Evolutionary conservation across 352 stramenopile species (phyloP).

Genomic region (Phytophthora palmivora): DNA sequence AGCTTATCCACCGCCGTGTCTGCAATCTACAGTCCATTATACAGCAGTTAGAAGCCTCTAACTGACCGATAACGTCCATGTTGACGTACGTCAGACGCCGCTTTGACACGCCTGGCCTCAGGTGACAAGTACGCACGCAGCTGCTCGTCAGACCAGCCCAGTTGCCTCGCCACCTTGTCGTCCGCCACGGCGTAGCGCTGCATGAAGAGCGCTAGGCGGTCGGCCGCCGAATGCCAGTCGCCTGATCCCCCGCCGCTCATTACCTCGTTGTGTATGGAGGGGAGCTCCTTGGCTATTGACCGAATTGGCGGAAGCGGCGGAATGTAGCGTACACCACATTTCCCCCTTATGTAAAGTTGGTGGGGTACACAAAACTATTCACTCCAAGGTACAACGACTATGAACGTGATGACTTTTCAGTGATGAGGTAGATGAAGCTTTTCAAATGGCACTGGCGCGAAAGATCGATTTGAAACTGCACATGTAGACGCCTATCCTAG

Average conservation of each 20-base stretch:
- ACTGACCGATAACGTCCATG: not conserved
- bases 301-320: slow-evolving; percentile 29
- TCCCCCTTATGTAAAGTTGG: slow-evolving; percentile 11
- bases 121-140: slow-evolving; percentile 62
- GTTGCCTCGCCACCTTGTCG: slow-evolving; percentile 54
- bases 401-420: slow-evolving; percentile 12
- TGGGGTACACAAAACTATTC: slow-evolving; percentile 17
- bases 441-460: slow-evolving; percentile 10
- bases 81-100: slow-evolving; percentile 42
- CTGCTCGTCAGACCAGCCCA: slow-evolving; percentile 61
- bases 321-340: slow-evolving; percentile 31
- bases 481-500: too few relatives aligned
- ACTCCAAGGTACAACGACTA: slow-evolving; percentile 1
- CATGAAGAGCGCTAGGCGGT: slow-evolving; percentile 71
- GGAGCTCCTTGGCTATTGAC: slow-evolving; percentile 15
- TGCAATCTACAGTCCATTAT: slow-evolving; percentile 39
- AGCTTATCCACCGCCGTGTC: slow-evolving; percentile 71
- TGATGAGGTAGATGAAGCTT: not conserved
- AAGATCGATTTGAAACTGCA: not conserved
- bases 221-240: slow-evolving; percentile 47
- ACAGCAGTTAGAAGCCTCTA: slow-evolving; percentile 17
- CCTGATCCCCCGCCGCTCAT: slow-evolving; percentile 42
- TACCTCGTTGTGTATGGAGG: slow-evolving; percentile 21
- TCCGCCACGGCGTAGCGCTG: slow-evolving; percentile 55
- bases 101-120: slow-evolving; percentile 45